phyloP scores from a whole-genome alignment of 2,329 filamentous ascomycete species.

The Bisporella sp. region DNA sequence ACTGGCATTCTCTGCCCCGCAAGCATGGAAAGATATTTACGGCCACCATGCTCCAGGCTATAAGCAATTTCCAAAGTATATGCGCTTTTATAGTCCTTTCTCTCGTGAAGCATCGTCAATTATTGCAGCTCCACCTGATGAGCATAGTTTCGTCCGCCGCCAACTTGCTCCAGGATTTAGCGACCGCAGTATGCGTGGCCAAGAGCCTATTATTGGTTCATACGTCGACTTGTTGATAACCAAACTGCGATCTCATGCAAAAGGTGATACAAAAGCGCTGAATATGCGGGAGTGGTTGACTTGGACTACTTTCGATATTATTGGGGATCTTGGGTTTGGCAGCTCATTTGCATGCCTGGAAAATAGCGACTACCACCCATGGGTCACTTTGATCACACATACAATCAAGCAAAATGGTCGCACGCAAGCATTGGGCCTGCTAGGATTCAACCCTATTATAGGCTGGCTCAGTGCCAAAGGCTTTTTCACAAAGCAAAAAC shows the following conservation, averaged over 20 bases:
- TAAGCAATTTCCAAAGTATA: not conserved
- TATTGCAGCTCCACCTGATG: not conserved
- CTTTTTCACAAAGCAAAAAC: conserved; percentile 8
- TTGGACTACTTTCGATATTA: conserved; percentile 32
- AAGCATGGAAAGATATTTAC: conserved; percentile 22
- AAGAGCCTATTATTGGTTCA: conserved; percentile 30
- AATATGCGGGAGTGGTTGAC: conserved; percentile 14
- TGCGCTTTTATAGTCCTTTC: not conserved
- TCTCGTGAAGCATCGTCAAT: not conserved
- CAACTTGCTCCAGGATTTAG: conserved; percentile 26
- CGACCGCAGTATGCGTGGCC: conserved; percentile 23
- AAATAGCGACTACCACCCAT: conserved; percentile 10
- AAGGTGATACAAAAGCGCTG: conserved; percentile 13
- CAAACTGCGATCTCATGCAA: conserved; percentile 14
- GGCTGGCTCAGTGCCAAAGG: conserved; percentile 15
- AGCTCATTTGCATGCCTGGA: conserved; percentile 35
- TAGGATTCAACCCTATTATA: conserved; percentile 15
- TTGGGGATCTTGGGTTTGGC: conserved; percentile 35
- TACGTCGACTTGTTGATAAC: conserved; percentile 33
- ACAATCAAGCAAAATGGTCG: too few relatives aligned
- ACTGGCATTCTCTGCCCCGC: conserved; percentile 1
- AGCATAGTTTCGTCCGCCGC: conserved; percentile 11
- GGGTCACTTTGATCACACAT: not conserved
- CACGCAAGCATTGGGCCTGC: conserved; percentile 19
- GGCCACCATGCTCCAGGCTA: not conserved